Percentiles rank a stretch among this genome's conserved stretches.
Conservation (phyloP, 306 rosid species). For the Oemleria cerasiformis region DNA sequence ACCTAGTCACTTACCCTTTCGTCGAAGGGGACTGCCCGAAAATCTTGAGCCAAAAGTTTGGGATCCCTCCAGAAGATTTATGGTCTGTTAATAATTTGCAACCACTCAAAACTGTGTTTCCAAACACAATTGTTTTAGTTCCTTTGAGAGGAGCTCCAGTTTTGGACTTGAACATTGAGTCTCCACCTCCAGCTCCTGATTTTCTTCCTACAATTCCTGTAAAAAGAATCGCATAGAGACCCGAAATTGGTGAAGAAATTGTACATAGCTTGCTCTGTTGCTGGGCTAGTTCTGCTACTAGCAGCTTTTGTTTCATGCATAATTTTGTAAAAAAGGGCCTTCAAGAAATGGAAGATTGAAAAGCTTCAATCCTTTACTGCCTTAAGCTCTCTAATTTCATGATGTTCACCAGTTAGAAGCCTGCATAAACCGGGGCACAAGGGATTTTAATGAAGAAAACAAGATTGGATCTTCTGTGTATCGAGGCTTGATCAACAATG, state of each 20-base stretch:
- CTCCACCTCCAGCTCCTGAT: constrained; percentile 54
- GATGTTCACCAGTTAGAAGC: constrained; percentile 35
- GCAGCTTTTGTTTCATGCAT: constrained; percentile 38
- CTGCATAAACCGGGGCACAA: constrained; percentile 23
- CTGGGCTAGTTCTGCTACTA: constrained; percentile 38
- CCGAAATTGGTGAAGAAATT: constrained; percentile 21
- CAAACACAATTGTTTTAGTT: constrained; percentile 41
- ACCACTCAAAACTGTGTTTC: constrained; percentile 26
- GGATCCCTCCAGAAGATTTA: constrained; percentile 38
- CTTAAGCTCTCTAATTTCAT: constrained; percentile 32
- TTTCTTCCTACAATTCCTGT: constrained; percentile 47
- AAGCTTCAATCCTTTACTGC: constrained; percentile 29
- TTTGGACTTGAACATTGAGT: constrained; percentile 28
- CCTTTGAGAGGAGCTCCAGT: constrained; percentile 36
- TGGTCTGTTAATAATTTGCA: constrained; percentile 32
- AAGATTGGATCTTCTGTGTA: constrained; percentile 37
- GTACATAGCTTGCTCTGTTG: constrained; percentile 40
- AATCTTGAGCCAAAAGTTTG: constrained; percentile 33
- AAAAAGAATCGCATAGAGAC: not conserved
- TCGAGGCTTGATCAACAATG: constrained; percentile 38
- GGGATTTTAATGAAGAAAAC: constrained; percentile 51
- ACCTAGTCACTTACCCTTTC: constrained; percentile 66
- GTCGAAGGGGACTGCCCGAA: constrained; percentile 26
- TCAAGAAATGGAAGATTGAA: constrained; percentile 34
- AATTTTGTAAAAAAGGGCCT: constrained; percentile 34